phyloP scores from a whole-genome alignment of 2,329 filamentous ascomycete species.

The Calonectria crousiana region DNA sequence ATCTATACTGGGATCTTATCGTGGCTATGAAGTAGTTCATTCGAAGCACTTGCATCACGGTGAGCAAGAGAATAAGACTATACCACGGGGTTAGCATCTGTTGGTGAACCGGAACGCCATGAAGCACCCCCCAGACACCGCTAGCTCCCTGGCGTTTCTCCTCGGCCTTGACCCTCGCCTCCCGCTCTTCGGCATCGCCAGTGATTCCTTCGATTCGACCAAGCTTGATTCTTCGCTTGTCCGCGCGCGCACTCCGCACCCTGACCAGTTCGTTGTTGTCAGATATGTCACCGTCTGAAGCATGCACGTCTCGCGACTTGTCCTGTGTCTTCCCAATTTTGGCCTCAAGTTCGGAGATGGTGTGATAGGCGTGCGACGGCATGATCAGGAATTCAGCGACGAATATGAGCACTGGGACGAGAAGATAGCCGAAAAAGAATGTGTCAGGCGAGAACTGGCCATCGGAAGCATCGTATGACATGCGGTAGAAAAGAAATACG shows the following conservation, averaged over 20 bases:
- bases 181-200: constrained; percentile 67
- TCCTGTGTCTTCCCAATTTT: constrained; percentile 56
- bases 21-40: constrained; percentile 82
- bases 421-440: constrained; percentile 57
- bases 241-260: constrained; percentile 57
- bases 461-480: constrained; percentile 72
- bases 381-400: constrained; percentile 54
- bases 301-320: constrained; percentile 57
- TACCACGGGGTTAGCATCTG: constrained; percentile 81
- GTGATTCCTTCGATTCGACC: constrained; percentile 74
- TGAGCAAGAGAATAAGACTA: constrained; percentile 76
- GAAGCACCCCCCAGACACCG: constrained; percentile 80
- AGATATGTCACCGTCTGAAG: constrained; percentile 66
- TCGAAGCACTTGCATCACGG: constrained; percentile 67
- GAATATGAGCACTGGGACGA: constrained; percentile 52
- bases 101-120: constrained; percentile 70
- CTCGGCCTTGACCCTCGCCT: constrained; percentile 65
- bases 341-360: constrained; percentile 52
- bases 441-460: constrained; percentile 50
- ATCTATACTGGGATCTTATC: constrained; percentile 76
- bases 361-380: constrained; percentile 55
- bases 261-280: constrained; percentile 60
- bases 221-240: constrained; percentile 67
- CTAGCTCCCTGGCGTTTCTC: constrained; percentile 70
- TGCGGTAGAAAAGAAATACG: constrained; percentile 79